phyloP scores from a whole-genome alignment of 768 basidiomycete species.

The Guyanaporus albipodus region DNA sequence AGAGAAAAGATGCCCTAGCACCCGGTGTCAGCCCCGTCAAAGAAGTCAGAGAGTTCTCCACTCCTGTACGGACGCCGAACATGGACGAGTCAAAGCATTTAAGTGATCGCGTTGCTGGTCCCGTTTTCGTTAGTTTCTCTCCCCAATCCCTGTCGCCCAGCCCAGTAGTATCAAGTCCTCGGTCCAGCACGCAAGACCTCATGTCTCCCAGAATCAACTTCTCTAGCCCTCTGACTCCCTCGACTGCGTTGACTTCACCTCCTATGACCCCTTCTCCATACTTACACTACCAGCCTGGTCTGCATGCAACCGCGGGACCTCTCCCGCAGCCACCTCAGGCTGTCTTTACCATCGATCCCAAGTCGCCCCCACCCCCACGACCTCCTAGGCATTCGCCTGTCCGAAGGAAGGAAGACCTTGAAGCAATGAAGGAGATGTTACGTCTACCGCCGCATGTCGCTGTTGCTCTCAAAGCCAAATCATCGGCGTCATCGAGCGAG shows the following conservation, averaged over 20 bases:
- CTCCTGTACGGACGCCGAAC: conserved; percentile 49
- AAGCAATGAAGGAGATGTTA: conserved; percentile 55
- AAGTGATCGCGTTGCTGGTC: conserved; percentile 56
- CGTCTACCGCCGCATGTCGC: conserved; percentile 56
- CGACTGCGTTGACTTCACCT: conserved; percentile 29
- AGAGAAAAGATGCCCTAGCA: conserved; percentile 33
- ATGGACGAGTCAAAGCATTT: conserved; percentile 63
- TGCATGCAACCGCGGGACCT: conserved; percentile 71
- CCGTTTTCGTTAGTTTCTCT: conserved; percentile 51
- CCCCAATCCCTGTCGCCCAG: conserved; percentile 31
- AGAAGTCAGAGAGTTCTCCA: conserved; percentile 22
- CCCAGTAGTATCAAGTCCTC: conserved; percentile 26
- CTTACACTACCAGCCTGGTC: conserved; percentile 59
- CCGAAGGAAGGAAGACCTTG: conserved; percentile 45
- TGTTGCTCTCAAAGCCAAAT: conserved; percentile 34
- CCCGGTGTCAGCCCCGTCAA: conserved; percentile 30
- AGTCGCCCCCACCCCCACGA: conserved; percentile 51
- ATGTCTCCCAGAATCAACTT: conserved; percentile 25
- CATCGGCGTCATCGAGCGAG: conserved; percentile 18
- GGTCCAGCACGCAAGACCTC: conserved; percentile 25
- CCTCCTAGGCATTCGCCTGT: conserved; percentile 60
- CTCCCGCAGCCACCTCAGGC: conserved; percentile 67
- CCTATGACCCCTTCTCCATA: conserved; percentile 37
- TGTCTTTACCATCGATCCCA: conserved; percentile 44
- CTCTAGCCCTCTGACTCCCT: conserved; percentile 24